Base-by-base conservation (phyloP, 1,139 yeast species). In the Pichia sp. region DNA sequence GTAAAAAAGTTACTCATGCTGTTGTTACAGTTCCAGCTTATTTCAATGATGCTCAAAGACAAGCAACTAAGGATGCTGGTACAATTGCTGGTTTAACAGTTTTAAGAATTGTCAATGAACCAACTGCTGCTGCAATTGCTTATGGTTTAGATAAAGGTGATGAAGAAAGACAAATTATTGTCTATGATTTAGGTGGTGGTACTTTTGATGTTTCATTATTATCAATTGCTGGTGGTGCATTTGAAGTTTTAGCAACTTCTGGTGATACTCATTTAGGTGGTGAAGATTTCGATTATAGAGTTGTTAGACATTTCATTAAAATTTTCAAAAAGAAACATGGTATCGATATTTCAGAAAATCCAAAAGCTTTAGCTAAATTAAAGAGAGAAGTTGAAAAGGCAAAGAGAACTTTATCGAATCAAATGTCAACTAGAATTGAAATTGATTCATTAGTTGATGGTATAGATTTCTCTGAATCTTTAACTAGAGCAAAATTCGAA, bases 41-140 rank as follows among this genome's bases (percentile, higher is more conserved):
- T 70, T 89, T 89, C 72, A 91, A 89, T 66, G 97, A 89, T 68
- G 95, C 97, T 45, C 97, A 89, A 71, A 83, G 96, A 73, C 96
- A 89, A 68, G 97, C 97, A 49, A 89, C 97, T 51, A 88, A 89
- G 72, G 96, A 88, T 66, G 96, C 97, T 42, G 97, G 96, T 71
- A 75, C 85, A 48, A 89, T 89, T 72, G 95, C 96, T 36, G 97
- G 97, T 56, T 77, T 89, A 61, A 86, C 84, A 59, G 95, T 89
- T 46, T 75, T 88, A 61, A 83, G 97, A 72, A 88, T 89, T 61
- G 95, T 89, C 54, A 89, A 89, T 66, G 97, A 89, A 72, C 97
- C 97, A 51, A 89, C 97, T 43, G 97, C 97, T 39, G 96, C 97
- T 49, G 96, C 96, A 45, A 86, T 89, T 65, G 97, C 97, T 48